phyloP scores from a whole-genome alignment of 345 rosid species.

The Salix dunnii region DNA sequence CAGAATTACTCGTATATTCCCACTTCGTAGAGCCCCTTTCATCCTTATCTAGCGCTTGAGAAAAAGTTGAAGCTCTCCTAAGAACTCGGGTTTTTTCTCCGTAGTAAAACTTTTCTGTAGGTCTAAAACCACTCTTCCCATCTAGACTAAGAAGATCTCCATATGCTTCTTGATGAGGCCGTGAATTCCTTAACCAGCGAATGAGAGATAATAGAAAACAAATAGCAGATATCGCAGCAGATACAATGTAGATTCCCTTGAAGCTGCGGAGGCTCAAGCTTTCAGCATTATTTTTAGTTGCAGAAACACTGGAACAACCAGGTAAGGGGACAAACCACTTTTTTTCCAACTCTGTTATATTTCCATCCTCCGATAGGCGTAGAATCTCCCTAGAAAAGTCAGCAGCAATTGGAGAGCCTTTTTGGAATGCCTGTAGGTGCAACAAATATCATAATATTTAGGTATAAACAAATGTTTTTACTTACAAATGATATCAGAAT shows the following conservation, averaged over 20 bases:
- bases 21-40: constrained; percentile 13
- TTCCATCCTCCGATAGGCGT: constrained; percentile 37
- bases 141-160: constrained; percentile 3
- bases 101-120: constrained; percentile 10
- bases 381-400: constrained; percentile 51
- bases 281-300: constrained; percentile 7
- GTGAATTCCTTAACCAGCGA: constrained; percentile 7
- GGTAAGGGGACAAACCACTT: constrained; percentile 27
- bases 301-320: constrained; percentile 15
- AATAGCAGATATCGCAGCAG: constrained; percentile 35
- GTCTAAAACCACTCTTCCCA: constrained; percentile 2
- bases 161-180: not conserved
- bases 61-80: not conserved
- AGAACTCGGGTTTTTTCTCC: constrained; percentile 2
- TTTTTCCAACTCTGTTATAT: constrained; percentile 22
- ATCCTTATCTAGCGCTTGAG: not conserved
- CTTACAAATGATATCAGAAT: not conserved
- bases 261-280: constrained; percentile 40
- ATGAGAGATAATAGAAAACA: constrained; percentile 34
- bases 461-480: not conserved
- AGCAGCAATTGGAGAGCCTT: constrained; percentile 39
- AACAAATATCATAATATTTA: not conserved
- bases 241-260: constrained; percentile 41
- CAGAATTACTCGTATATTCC: constrained; percentile 8
- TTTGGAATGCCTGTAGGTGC: constrained; percentile 42